Conservation (phyloP, 2,329 filamentous ascomycete species). For the Incumbomyces lentus region DNA sequence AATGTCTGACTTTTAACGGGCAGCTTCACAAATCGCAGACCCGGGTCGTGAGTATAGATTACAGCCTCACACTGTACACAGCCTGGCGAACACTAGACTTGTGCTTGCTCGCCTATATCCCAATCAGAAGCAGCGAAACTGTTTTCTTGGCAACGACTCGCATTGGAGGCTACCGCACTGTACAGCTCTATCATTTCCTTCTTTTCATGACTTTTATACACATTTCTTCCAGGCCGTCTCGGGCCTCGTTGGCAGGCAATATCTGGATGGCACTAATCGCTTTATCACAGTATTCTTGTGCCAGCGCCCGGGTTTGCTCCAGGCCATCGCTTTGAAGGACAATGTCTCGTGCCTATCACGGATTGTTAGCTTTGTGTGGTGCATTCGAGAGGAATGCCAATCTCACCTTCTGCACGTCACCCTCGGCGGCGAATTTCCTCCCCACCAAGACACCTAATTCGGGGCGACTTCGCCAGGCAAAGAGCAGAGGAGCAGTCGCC, state of each 20-base stretch:
- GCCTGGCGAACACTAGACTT: no score
- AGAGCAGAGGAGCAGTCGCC: slow-evolving; percentile 84
- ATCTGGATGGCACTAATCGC: slow-evolving; percentile 71
- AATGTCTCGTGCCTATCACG: slow-evolving; percentile 65
- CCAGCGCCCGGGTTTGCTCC: slow-evolving; percentile 80
- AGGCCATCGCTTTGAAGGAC: slow-evolving; percentile 78
- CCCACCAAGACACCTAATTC: slow-evolving; percentile 83
- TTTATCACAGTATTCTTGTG: slow-evolving; percentile 80
- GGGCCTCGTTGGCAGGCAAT: slow-evolving; percentile 92
- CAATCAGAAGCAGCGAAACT: no score
- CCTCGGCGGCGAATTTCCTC: slow-evolving; percentile 73
- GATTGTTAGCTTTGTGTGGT: slow-evolving; percentile 13
- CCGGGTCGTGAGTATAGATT: no score
- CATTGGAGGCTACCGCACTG: no score
- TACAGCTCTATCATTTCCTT: slow-evolving; percentile 51
- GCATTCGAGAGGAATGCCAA: neutral
- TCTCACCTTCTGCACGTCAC: slow-evolving; percentile 74
- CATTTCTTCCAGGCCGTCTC: slow-evolving; percentile 85
- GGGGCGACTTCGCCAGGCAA: slow-evolving; percentile 84
- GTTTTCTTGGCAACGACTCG: no score
- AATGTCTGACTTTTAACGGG: no score
- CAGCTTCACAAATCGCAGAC: no score
- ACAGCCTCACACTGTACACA: no score
- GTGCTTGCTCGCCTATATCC: no score
- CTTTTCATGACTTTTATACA: slow-evolving; percentile 83